Evolutionary conservation across 2,329 filamentous ascomycete species (phyloP), one percentile per base, ranked within the genome.

Genomic region (Colletotrichum trifolii): DNA sequence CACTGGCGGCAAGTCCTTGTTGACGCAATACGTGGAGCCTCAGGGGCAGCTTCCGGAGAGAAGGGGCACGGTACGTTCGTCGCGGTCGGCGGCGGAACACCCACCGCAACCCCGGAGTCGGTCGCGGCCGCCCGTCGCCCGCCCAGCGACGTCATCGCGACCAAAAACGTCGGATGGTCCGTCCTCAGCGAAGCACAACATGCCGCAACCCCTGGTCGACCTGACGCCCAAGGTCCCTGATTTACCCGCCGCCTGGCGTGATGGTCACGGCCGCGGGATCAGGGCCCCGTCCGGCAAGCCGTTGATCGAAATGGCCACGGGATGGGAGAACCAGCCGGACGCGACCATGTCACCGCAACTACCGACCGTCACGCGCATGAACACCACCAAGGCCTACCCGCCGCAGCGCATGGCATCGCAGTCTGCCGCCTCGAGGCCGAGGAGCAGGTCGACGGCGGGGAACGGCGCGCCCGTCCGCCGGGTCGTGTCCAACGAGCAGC

Each of bases 181-280:
- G 6, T 63, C 64, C 39, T 40, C 73, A 55, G 71, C 75, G 57
- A 69, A 73, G 52, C 71, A 68, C 17, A 60, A 76, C 10, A 74
- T 72, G 70, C 82, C 82, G 3, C 88, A 87, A 67, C 90, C 91
- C 2, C 81, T 94, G 6, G 77, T 94, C 36, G 91, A 92, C 71
- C 82, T 93, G 45, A 89, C 88, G 0, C 87, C 88, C 0, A 81
- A 82, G 53, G 91, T 89, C 71, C 82, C 84, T 54, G 89, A 91
- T 67, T 83, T 89, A 7, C 89, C 89, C 15, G 82, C 89, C 74
- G 83, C 84, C 71, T 76, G 80, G 57, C 81, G 80, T 50, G 84
- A 85, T 53, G 81, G 83, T 13, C 83, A 83, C 64, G 87, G 86
- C 4, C 78, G 77, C 48, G 81, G 80, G 17, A 75, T 83, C n/a